A percentile compares a stretch with the other conserved stretches of the same genome.
phyloP scores from a whole-genome alignment of 2,329 filamentous ascomycete species.

The Fusarium cicatricum region DNA sequence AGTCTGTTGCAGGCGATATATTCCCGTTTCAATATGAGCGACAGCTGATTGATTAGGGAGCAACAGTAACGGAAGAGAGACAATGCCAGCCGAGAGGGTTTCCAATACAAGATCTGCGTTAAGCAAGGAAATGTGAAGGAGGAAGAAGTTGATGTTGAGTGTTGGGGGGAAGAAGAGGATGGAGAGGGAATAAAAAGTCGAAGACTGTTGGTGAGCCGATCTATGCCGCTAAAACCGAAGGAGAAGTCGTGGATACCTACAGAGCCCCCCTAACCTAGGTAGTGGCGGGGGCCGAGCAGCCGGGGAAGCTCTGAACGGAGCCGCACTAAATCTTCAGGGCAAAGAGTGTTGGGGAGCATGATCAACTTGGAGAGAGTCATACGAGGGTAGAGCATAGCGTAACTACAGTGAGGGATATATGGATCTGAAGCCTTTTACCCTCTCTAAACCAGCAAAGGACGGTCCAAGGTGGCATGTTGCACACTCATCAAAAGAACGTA shows the following conservation, averaged over 20 bases:
- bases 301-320: slow-evolving; percentile 22
- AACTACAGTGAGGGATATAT: neutral
- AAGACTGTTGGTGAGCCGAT: slow-evolving; percentile 32
- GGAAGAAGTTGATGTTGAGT: slow-evolving; percentile 18
- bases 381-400: neutral
- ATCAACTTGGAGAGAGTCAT: neutral
- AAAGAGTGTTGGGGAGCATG: neutral
- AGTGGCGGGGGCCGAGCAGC: slow-evolving; percentile 1
- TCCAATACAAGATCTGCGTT: neutral
- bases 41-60: slow-evolving; percentile 11
- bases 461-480: neutral
- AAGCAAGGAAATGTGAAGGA: neutral
- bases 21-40: neutral
- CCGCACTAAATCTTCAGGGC: neutral
- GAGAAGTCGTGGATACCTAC: slow-evolving; percentile 18
- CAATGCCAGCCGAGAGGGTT: slow-evolving; percentile 35
- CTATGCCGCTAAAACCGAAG: slow-evolving; percentile 35
- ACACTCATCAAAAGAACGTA: no score
- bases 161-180: slow-evolving; percentile 23
- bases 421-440: neutral
- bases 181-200: slow-evolving; percentile 25
- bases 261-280: neutral
- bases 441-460: neutral
- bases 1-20: slow-evolving; percentile 44
- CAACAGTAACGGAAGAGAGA: slow-evolving; percentile 23